These are phyloP conservation scores for Ophiostoma montium DNA, from an alignment of 2,329 filamentous ascomycete species.

Conservation along the genomic window DNA sequence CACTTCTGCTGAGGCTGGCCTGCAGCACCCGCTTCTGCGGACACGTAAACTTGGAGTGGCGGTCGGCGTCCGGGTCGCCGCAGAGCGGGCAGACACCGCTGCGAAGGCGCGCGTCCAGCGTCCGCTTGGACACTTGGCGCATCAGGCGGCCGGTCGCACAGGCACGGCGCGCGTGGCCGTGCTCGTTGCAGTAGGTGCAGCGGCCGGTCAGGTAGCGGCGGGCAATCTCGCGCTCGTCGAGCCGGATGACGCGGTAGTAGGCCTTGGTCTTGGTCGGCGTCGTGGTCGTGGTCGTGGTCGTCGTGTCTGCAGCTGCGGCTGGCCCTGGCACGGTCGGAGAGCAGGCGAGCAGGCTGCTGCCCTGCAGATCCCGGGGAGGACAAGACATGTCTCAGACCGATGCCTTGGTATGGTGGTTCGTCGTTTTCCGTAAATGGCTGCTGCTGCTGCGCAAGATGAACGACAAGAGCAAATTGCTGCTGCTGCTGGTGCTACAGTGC, in stretches of 20 bases:
- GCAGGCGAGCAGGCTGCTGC: too few relatives aligned
- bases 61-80: constrained; percentile 6
- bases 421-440: too few relatives aligned
- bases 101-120: constrained; percentile 3
- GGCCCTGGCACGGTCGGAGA: too few relatives aligned
- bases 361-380: too few relatives aligned
- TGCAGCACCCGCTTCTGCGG: constrained; percentile 1
- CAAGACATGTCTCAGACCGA: too few relatives aligned
- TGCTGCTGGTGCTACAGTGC: too few relatives aligned
- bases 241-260: constrained; percentile 1
- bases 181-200: constrained; percentile 10
- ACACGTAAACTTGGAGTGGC: constrained; percentile 8
- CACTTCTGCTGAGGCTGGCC: neutral
- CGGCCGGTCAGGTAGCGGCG: neutral
- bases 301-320: too few relatives aligned
- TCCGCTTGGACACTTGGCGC: constrained; percentile 7
- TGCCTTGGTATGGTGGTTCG: too few relatives aligned
- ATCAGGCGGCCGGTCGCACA: constrained; percentile 10
- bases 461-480: too few relatives aligned
- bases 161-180: constrained; percentile 4
- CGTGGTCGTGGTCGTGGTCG: neutral
- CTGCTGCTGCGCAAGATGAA: too few relatives aligned
- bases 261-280: neutral
- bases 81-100: constrained; percentile 9
- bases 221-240: constrained; percentile 1